phyloP scores from a whole-genome alignment of 345 rosid species.

The Gynandropsis gynandra region DNA sequence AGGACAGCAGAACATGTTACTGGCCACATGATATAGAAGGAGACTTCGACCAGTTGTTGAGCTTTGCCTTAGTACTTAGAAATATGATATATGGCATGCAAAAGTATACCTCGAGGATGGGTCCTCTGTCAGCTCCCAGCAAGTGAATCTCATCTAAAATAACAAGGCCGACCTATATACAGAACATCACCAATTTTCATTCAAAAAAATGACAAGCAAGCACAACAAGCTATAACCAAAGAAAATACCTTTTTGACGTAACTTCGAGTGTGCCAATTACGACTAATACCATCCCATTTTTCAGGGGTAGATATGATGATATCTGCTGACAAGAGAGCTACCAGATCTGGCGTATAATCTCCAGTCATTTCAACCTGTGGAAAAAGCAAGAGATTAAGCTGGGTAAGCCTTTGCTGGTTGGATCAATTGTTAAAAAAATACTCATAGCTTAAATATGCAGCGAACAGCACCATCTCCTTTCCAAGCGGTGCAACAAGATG shows the following conservation, averaged over 20 bases:
- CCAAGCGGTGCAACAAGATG: conserved; percentile 81
- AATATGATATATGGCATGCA: conserved; percentile 8
- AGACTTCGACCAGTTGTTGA: conserved; percentile 12
- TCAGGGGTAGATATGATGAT: conserved; percentile 96
- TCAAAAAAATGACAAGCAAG: conserved; percentile 17
- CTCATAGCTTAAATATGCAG: conserved; percentile 15
- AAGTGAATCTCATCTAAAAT: conserved; percentile 98
- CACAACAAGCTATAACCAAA: conserved; percentile 11
- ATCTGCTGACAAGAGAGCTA: conserved; percentile 96
- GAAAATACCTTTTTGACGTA: conserved; percentile 77
- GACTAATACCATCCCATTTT: conserved; percentile 99
- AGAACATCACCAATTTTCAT: conserved; percentile 11
- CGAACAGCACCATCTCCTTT: conserved; percentile 64
- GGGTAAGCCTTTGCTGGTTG: too few species aligned
- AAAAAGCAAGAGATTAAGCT: conserved; percentile 8
- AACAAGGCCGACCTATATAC: conserved; percentile 80
- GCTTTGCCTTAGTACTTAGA: conserved; percentile 14
- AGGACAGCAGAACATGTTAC: conserved; percentile 9
- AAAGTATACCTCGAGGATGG: conserved; percentile 85
- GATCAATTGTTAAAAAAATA: conserved; percentile 13
- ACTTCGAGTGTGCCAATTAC: conserved; percentile 96
- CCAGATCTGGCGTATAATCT: conserved; percentile 95
- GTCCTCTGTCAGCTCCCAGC: conserved; percentile 97
- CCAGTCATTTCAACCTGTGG: conserved; percentile 97
- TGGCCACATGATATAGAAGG: conserved; percentile 16